Evolutionary conservation across 257 asterid species (phyloP).

Genomic region (Nicotiana noctiflora): DNA sequence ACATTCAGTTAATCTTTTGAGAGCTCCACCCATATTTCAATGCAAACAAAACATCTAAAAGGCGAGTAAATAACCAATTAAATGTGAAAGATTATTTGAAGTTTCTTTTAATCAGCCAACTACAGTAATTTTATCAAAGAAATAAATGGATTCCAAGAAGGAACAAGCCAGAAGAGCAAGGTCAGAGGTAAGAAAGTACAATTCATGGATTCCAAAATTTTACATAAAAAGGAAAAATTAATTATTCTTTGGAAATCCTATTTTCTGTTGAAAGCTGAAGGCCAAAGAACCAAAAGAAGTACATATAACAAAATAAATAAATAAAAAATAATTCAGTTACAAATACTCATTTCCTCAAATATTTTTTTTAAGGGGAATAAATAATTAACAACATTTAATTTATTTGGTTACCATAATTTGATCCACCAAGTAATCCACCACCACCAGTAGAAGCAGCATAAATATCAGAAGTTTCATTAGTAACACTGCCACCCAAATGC

Average conservation of each 20-base stretch:
- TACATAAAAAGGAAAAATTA: background rate
- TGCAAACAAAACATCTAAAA: too few species aligned
- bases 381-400: constrained; percentile 16
- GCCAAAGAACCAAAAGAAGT: too few species aligned
- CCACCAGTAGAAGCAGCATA: constrained; percentile 29
- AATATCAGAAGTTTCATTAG: constrained; percentile 28
- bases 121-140: too few species aligned
- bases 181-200: background rate
- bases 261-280: background rate
- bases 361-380: background rate
- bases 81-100: too few species aligned
- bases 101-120: too few species aligned
- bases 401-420: constrained; percentile 27
- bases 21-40: too few species aligned
- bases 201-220: background rate
- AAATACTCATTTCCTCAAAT: background rate
- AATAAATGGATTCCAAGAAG: too few species aligned
- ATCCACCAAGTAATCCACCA: constrained; percentile 51
- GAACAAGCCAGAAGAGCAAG: background rate
- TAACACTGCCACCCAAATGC: constrained; percentile 44
- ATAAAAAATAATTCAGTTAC: background rate
- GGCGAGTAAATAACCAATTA: too few species aligned
- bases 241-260: background rate
- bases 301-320: too few species aligned
- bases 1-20: too few species aligned